Conservation (phyloP, 352 stramenopile genomes). For the Elongisporangium anandrum region DNA sequence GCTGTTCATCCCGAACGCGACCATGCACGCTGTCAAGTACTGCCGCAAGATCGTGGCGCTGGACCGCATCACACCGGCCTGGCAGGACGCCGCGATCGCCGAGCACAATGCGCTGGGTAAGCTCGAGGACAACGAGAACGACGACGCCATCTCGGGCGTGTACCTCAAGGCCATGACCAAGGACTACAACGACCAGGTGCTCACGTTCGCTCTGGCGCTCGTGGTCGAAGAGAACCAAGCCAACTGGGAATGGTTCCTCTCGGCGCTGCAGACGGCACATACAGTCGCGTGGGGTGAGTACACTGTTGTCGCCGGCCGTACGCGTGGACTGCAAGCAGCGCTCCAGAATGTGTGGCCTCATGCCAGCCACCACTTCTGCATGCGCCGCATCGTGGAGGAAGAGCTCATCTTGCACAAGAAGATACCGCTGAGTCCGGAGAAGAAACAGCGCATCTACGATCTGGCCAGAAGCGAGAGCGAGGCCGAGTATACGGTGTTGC, state of each 20-base stretch:
- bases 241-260: constrained; percentile 79
- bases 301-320: constrained; percentile 59
- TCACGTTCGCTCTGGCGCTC: constrained; percentile 64
- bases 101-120: constrained; percentile 13
- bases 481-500: constrained; percentile 60
- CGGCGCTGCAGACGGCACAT: constrained; percentile 34
- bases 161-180: constrained; percentile 72
- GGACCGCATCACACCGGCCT: constrained; percentile 43
- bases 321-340: constrained; percentile 43
- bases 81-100: constrained; percentile 29
- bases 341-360: constrained; percentile 49
- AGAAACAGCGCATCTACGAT: constrained; percentile 67
- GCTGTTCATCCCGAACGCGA: constrained; percentile 53
- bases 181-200: constrained; percentile 66
- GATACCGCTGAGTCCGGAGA: constrained; percentile 53
- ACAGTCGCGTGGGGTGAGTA: constrained; percentile 53
- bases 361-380: constrained; percentile 64
- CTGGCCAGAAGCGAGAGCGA: constrained; percentile 67
- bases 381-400: constrained; percentile 70
- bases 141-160: constrained; percentile 67
- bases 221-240: constrained; percentile 58
- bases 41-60: constrained; percentile 62
- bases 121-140: constrained; percentile 48
- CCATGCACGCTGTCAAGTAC: constrained; percentile 43
- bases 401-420: constrained; percentile 57